phyloP scores from a whole-genome alignment of 768 basidiomycete genomes.

The Tricholoma furcatifolium region DNA sequence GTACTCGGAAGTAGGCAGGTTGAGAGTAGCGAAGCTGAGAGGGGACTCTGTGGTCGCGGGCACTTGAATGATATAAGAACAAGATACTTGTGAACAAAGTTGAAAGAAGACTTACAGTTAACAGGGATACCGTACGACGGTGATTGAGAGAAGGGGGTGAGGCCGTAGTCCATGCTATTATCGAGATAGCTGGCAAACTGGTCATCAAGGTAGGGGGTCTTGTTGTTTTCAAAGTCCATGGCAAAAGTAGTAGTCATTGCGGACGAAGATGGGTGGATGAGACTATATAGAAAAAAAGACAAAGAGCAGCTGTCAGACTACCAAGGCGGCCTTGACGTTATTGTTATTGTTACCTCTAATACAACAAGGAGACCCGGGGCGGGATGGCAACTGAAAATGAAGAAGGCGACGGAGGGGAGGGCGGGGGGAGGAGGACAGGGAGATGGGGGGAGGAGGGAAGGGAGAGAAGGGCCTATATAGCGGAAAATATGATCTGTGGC shows the following conservation, averaged over 20 bases:
- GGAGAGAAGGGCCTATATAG: conserved; percentile 25
- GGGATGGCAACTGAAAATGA: conserved; percentile 35
- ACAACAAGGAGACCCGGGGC: conserved; percentile 22
- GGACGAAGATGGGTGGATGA: conserved; percentile 12
- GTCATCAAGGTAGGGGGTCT: conserved; percentile 44
- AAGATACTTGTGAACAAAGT: neutral
- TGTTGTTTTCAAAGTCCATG: conserved; percentile 51
- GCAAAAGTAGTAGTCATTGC: conserved; percentile 26
- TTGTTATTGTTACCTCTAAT: conserved; percentile 22
- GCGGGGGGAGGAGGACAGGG: conserved; percentile 14
- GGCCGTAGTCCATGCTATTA: conserved; percentile 51
- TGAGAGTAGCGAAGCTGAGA: conserved; percentile 63
- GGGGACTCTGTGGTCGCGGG: conserved; percentile 52
- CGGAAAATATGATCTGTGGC: conserved; percentile 14
- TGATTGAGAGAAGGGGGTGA: conserved; percentile 67
- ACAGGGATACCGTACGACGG: conserved; percentile 61
- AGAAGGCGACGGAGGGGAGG: conserved; percentile 35
- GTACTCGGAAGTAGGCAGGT: conserved; percentile 52
- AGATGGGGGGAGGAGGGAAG: conserved; percentile 26
- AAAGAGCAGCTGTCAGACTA: conserved; percentile 21
- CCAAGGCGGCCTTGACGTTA: conserved; percentile 25
- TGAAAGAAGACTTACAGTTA: conserved; percentile 48
- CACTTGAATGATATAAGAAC: conserved; percentile 34
- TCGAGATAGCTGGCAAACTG: conserved; percentile 49
- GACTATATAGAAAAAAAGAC: conserved; percentile 20